Percentiles rank a stretch among this genome's conserved stretches.
Conservation (phyloP, 305 asterid species). For the Plantago coronopus region DNA sequence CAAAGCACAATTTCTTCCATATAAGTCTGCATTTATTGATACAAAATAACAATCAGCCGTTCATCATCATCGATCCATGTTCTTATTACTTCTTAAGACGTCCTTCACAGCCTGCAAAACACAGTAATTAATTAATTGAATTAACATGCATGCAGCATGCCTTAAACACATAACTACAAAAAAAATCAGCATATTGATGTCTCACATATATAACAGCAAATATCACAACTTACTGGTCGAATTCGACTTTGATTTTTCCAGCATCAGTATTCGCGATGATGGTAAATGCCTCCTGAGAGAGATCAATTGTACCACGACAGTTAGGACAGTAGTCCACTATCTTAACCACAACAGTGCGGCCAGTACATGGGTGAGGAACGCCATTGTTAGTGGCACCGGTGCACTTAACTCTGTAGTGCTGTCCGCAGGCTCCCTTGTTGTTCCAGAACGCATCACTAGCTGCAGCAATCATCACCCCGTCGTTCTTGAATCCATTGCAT, state of each 20-base stretch:
- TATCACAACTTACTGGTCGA: background rate
- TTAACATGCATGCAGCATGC: too few relatives aligned
- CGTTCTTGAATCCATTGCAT: slow-evolving; percentile 32
- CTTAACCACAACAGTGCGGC: slow-evolving; percentile 26
- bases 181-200: too few relatives aligned
- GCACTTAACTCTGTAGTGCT: slow-evolving; percentile 34
- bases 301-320: slow-evolving; percentile 42
- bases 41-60: too few relatives aligned
- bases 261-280: slow-evolving; percentile 3
- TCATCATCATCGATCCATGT: too few relatives aligned
- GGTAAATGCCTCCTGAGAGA: slow-evolving; percentile 34
- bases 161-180: too few relatives aligned
- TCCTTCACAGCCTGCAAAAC: too few relatives aligned
- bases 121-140: too few relatives aligned
- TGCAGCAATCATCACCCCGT: slow-evolving; percentile 48
- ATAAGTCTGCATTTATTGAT: too few relatives aligned
- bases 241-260: slow-evolving; percentile 11
- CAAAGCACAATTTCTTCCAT: too few relatives aligned
- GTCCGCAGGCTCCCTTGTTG: slow-evolving; percentile 37
- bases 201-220: too few relatives aligned
- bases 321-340: slow-evolving; percentile 41
- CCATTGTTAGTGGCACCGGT: slow-evolving; percentile 38
- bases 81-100: too few relatives aligned
- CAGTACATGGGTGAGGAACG: slow-evolving; percentile 41
- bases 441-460: slow-evolving; percentile 41